Evolutionary conservation across 2,329 filamentous ascomycete species (phyloP).

Genomic region (Diaporthe velutina): DNA sequence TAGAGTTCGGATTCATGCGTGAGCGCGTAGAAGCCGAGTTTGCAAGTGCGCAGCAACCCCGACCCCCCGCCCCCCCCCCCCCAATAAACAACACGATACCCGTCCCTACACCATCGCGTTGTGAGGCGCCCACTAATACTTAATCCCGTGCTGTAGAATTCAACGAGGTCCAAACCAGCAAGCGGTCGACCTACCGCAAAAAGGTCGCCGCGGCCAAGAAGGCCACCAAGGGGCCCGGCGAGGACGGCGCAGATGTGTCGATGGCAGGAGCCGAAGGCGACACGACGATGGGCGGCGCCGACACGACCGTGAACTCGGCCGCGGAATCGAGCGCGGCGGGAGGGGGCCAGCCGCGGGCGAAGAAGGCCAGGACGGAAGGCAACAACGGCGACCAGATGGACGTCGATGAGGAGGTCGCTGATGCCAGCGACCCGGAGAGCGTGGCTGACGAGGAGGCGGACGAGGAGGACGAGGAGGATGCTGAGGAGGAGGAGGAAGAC

Average conservation of each 20-base stretch:
- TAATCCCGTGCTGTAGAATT: slow-evolving; percentile 65
- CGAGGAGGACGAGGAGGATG: slow-evolving; percentile 55
- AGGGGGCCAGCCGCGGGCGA: slow-evolving; percentile 47
- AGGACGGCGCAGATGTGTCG: slow-evolving; percentile 45
- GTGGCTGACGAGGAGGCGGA: slow-evolving; percentile 51
- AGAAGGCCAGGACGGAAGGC: slow-evolving; percentile 55
- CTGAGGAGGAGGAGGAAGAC: slow-evolving; percentile 62
- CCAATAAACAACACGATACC: not conserved
- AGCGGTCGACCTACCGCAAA: slow-evolving; percentile 79
- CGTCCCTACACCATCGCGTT: not conserved
- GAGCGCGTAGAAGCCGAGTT: slow-evolving; percentile 80
- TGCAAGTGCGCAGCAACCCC: slow-evolving; percentile 68
- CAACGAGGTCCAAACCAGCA: slow-evolving; percentile 79
- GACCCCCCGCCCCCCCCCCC: too few relatives aligned
- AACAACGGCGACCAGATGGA: slow-evolving; percentile 62
- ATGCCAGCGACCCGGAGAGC: slow-evolving; percentile 52
- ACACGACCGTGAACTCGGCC: slow-evolving; percentile 41
- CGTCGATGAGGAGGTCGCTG: slow-evolving; percentile 55
- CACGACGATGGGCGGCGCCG: slow-evolving; percentile 40
- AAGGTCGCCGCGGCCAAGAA: slow-evolving; percentile 77
- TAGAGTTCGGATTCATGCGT: slow-evolving; percentile 81
- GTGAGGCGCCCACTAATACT: slow-evolving; percentile 19
- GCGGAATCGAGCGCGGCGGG: slow-evolving; percentile 26
- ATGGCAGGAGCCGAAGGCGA: slow-evolving; percentile 48
- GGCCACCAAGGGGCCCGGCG: slow-evolving; percentile 47